Percentiles rank a stretch among this genome's conserved stretches.
Evolutionary conservation across 2,329 filamentous ascomycete genomes (phyloP).

Genomic region (Aspergillus udagawae): DNA sequence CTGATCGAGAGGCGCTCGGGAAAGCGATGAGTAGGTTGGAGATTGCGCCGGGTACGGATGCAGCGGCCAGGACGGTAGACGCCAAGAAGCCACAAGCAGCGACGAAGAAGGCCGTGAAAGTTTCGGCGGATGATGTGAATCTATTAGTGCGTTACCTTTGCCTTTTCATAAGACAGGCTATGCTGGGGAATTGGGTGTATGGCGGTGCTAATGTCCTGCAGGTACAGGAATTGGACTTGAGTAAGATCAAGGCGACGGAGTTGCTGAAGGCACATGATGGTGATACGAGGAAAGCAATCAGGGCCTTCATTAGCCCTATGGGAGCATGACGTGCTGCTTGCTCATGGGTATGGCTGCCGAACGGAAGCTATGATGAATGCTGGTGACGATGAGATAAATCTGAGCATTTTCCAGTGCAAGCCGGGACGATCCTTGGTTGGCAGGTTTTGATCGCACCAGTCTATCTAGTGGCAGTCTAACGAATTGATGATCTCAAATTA

Average conservation of each 20-base stretch:
- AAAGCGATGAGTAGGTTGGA: slow-evolving; percentile 49
- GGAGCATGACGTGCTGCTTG: slow-evolving; percentile 7
- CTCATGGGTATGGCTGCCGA: background rate
- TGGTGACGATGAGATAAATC: background rate
- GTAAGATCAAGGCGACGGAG: slow-evolving; percentile 45
- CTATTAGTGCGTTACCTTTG: slow-evolving; percentile 39
- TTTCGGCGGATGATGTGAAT: slow-evolving; percentile 43
- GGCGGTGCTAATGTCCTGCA: slow-evolving; percentile 12
- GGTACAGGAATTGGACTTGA: slow-evolving; percentile 46
- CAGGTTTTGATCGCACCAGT: background rate
- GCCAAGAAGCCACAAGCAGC: slow-evolving; percentile 28
- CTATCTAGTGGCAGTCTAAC: background rate
- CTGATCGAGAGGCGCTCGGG: slow-evolving; percentile 47
- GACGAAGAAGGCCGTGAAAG: slow-evolving; percentile 43
- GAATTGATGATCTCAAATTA: background rate
- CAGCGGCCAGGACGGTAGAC: slow-evolving; percentile 17
- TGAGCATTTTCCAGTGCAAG: background rate
- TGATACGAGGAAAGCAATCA: slow-evolving; percentile 39
- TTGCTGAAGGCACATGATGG: slow-evolving; percentile 45
- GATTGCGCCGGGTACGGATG: slow-evolving; percentile 31
- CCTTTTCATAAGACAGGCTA: background rate
- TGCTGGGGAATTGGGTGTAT: background rate
- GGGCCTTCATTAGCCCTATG: slow-evolving; percentile 36
- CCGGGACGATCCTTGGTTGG: background rate
- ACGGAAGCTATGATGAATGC: background rate